Evolutionary conservation across 805 yeast genomes (phyloP), one percentile per base, ranked within the genome.

Genomic region (Schwanniomyces yamadae): DNA sequence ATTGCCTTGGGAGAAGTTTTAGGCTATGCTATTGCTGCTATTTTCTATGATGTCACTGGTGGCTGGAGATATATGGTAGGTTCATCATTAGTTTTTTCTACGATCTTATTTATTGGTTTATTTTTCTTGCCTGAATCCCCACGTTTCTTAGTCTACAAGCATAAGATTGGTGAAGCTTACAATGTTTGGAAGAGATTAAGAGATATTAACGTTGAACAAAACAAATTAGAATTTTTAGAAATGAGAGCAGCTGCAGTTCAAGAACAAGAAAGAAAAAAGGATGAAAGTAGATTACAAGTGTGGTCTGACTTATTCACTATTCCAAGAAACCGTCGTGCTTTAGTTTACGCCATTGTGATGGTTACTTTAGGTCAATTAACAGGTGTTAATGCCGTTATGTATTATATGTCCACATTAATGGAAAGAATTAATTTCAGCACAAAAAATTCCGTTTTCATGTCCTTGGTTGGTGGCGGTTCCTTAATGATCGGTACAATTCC

Each of bases 11-110:
- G 86, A 37, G 85, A 80, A 51, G 80, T 79, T 10, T 48, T 79
- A 23, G 85, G 86, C 13, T 80, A 71, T 46, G 81, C 82, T 4
- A 67, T 77, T 37, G 79, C 81, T 28, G 84, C 82, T 7, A 77
- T 79, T 13, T 80, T 80, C 57, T 75, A 69, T 40, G 68, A 66
- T 13, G 79, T 78, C 7, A 42, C 57, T 3, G 78, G 75, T 22
- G 82, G 80, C 16, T 80, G 86, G 86, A 66, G 85, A 50, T 78
- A 50, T 55, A 79, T 78, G 77, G 66, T 80, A 16, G 85, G 85
- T 12, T 76, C 82, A 2, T 77, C 84, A 3, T 58, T 80, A 27
- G 68, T 80, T 2, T 78, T 77, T 50, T 77, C 83, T 13, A 69
- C 81, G 1, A 43, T 70, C 14, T 58, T 79, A 49, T 59, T 76